Evolutionary conservation across 768 basidiomycete genomes (phyloP), one percentile per base, ranked within the genome.

Genomic region (Boletus tomentosulus): DNA sequence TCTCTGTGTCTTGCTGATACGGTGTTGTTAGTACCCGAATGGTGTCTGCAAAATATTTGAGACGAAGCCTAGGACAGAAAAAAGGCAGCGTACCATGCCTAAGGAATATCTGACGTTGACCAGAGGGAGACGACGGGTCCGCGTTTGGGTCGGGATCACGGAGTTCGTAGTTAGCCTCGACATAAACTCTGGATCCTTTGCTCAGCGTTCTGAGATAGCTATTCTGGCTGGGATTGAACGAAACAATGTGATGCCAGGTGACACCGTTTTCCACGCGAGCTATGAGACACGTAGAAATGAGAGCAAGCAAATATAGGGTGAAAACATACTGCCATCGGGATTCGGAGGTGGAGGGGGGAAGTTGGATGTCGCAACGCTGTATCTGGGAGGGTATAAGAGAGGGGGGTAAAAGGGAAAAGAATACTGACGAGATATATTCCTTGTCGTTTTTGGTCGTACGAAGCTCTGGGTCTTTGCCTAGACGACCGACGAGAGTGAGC

Each of bases 31-130:
- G 64, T 5, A 87, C 71, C 19, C 80, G 74, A 55, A 88, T 72
- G 12, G 57, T 60, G 66, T 88, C 86, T 87, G 62, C 33, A 49
- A n/a, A 33, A 16, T 35, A 22, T 13, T 46, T 64, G 30, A 64
- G 59, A 16, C 3, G 7, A 46, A 53, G 7, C 3, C 48, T 31
- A 30, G 30, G 11, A 28, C 2, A 11, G 22, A 16, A 27, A 5
- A 44, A 6, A 24, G 34, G 33, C 2, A 12, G 57, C 80, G 38
- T 56, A 89, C 92, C 89, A 58, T 93, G 91, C 64, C 81, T 77
- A 38, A 93, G 76, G 71, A 91, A 87, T 51, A 93, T 86, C 67
- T 92, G 89, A 31, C 88, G 84, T 65, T 91, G 89, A 1, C 84
- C 86, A 51, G 83, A 77, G 30, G 85, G 80, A 1, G 87, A 81